Evolutionary conservation across 202 grass and related monocot genomes (phyloP), one percentile per base, ranked within the genome.

Genomic region (Thinopyrum obtusiflorum): DNA sequence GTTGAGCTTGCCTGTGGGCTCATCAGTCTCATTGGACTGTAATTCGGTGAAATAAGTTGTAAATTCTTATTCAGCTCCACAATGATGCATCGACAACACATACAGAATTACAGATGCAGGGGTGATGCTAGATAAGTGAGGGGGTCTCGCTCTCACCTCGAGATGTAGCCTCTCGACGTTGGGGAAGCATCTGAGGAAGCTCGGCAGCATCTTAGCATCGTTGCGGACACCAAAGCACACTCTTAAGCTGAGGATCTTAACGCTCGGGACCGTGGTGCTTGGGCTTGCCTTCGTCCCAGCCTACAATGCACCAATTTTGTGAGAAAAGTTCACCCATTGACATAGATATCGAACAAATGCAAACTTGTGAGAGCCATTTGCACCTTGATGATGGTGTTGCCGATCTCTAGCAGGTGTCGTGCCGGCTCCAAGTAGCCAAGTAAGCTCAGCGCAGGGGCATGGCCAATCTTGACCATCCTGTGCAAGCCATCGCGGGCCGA

Each of bases 401-500:
- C 75, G 53, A 89, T 42, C 49, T 18, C 29, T 44, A 84, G 68
- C 35, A 65, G 24, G 71, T 47, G 49, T 7, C 59, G n/a, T 61
- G 39, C 64, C 35, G 65, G 68, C 29, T 82, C 78, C 47, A 89
- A 85, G 55, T 80, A 85, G 24, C 87, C 87, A 61, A 85, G 39
- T 36, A 85, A 20, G 65, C 83, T 73, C 21, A 89, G 87, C 23
- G 72, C 79, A 11, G 55, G 68, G 31, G 81, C 87, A 79, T 85
- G 20, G 47, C 73, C 76, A 32, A 89, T 65, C 14, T 70, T 79
- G 44, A 89, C 11, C 10, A 5, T 76, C 28, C 17, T 76, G 47
- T 49, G 64, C 14, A 18, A 2, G 47, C 47, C 28, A 12, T 76
- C 47, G 20, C 18, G 73, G 17, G 8, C 15, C 18, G 27, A 7